Base-by-base conservation (phyloP, 495 filamentous ascomycete species). In the Xylaria grammica region DNA sequence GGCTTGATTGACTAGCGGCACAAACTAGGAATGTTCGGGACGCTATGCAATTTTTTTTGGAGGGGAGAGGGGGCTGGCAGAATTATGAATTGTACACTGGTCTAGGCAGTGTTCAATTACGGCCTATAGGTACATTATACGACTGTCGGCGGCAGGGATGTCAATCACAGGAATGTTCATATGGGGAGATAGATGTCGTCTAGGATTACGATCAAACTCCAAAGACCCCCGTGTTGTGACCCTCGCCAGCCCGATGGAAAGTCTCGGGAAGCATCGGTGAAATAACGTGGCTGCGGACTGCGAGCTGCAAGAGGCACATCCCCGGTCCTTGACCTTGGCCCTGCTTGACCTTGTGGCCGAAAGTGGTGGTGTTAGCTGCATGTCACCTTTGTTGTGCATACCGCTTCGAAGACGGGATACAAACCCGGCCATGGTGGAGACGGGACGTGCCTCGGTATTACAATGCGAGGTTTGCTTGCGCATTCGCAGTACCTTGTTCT, bases 291-390 rank as follows among this genome's bases (percentile, higher is more conserved):
- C 19, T 36, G 56, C 48, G 27, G 42, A 59, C 56, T 46, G 55
- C n/a, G 27, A 45, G 19, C 55, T 30, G 40, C 40, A 34, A 22
- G 56, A 56, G 13, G 40, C 15, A 26, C 54, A 44, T 58, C 40
- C 54, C 54, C 54, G 54, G 53, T 32, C 30, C 53, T 54, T 56
- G 40, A 26, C 38, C 42, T 46, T 48, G 29, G 15, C 54, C 54
- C 44, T 20, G 29, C 42, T 40, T 59, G 56, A 59, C 56, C 38
- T 58, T 13, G 38, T 44, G 38, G 36, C 56, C 56, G 27, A 48
- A 48, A 59, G 17, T 9, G 29, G 40, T 48, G 3, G 13, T 36
- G 56, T 59, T 59, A 26, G 56, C 56, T 59, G 56, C 56, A 48
- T 46, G 42, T n/a, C 27, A 48, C n/a, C 26, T 46, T 48, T 11